Conservation (phyloP, 139 green algal genomes). For the Chlorella sp. region DNA sequence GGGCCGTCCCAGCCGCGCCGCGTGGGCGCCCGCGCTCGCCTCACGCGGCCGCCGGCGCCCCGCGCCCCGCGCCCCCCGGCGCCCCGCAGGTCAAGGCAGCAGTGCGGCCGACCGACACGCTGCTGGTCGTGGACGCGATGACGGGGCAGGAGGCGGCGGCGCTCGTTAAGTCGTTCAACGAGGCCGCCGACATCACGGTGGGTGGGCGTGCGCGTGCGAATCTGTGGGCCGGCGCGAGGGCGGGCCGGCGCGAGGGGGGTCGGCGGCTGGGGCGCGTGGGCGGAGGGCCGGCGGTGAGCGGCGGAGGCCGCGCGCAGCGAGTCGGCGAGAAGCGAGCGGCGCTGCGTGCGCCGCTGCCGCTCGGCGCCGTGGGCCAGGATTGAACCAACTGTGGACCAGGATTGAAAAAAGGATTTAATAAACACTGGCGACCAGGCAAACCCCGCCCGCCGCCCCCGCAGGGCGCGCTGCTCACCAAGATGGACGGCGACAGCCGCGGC, state of each 20-base stretch:
- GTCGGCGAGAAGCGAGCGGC: no score
- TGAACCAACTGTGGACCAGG: no score
- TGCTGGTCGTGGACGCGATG: conserved; percentile 99
- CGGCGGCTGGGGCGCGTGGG: no score
- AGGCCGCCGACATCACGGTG: conserved; percentile 68
- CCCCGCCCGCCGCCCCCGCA: not conserved
- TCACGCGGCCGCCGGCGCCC: not conserved
- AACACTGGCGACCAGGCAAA: not conserved
- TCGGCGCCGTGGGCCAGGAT: no score
- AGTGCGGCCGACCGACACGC: conserved; percentile 87
- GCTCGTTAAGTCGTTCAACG: conserved; percentile 95
- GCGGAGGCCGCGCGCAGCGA: no score
- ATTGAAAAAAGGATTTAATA: no score
- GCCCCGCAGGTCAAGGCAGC: conserved; percentile 63
- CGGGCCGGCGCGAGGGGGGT: no score
- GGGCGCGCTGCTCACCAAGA: conserved; percentile 97
- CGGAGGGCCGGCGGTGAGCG: conserved; percentile 32
- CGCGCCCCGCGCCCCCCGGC: not conserved
- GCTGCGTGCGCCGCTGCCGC: no score
- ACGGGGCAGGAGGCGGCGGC: conserved; percentile 92
- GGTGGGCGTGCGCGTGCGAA: no score
- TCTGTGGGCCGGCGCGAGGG: no score
- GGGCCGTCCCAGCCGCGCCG: no score
- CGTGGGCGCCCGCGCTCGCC: no score
- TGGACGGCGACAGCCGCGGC: conserved; percentile 96